A percentile compares a stretch with the other conserved stretches of the same genome.
Conservation (phyloP, 768 basidiomycete genomes). For the Kwoniella dendrophila region DNA sequence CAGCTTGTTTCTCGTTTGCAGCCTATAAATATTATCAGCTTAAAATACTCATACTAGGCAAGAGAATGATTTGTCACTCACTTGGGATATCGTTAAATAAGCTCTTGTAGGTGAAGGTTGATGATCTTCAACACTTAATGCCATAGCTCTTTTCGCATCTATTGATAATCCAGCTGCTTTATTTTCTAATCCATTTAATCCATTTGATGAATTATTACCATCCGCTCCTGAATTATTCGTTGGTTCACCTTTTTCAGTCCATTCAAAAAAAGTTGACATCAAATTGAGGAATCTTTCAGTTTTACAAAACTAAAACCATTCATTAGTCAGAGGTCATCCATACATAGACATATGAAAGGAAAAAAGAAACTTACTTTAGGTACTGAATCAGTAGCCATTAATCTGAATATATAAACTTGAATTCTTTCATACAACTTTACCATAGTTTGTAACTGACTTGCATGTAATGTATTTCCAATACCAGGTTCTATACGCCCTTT, state of each 20-base stretch:
- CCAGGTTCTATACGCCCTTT: constrained; percentile 68
- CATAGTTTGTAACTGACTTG: constrained; percentile 92
- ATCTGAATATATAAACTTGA: constrained; percentile 90
- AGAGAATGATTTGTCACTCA: constrained; percentile 21
- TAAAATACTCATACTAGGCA: not conserved
- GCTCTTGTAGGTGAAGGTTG: constrained; percentile 44
- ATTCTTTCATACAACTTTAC: constrained; percentile 93
- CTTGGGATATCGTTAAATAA: constrained; percentile 56
- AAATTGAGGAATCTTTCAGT: constrained; percentile 54
- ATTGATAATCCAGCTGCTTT: constrained; percentile 24
- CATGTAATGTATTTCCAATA: constrained; percentile 79
- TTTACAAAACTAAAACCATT: constrained; percentile 56
- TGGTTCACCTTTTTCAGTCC: constrained; percentile 32
- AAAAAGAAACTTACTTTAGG: constrained; percentile 65
- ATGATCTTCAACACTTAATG: constrained; percentile 22
- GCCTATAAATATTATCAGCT: constrained; percentile 31
- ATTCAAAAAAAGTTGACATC: constrained; percentile 48
- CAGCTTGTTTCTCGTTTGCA: constrained; percentile 52
- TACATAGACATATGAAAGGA: not conserved
- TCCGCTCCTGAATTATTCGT: not conserved
- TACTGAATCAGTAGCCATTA: constrained; percentile 99
- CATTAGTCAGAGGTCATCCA: not conserved
- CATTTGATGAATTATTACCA: constrained; percentile 1
- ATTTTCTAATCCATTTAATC: constrained; percentile 20
- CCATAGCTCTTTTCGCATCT: constrained; percentile 22